Evolutionary conservation across 2,329 filamentous ascomycete genomes (phyloP).

Genomic region (Orbilia javanica): DNA sequence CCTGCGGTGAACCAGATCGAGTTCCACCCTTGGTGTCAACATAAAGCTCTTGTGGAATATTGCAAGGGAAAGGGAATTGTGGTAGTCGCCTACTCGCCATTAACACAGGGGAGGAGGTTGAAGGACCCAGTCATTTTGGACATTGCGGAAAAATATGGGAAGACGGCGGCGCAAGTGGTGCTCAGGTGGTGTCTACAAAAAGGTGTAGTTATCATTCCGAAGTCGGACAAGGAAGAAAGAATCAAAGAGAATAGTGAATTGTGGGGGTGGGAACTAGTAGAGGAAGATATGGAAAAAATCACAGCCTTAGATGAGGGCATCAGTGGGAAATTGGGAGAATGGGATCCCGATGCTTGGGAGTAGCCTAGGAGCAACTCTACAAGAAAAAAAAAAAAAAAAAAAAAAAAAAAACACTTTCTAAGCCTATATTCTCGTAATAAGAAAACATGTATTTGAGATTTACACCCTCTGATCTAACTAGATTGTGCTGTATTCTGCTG

Average conservation of each 20-base stretch:
- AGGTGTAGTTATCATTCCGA: constrained; percentile 78
- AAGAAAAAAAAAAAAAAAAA: too few species aligned
- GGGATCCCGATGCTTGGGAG: constrained; percentile 53
- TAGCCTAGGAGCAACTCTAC: background rate
- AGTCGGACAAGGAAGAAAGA: constrained; percentile 75
- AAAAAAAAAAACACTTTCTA: too few species aligned
- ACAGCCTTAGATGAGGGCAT: constrained; percentile 44
- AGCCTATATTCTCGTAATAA: too few species aligned
- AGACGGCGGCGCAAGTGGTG: constrained; percentile 79
- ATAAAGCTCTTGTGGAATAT: constrained; percentile 73
- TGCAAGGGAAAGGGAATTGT: constrained; percentile 76
- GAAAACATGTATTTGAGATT: background rate
- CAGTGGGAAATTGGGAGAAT: constrained; percentile 36
- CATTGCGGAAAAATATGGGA: constrained; percentile 77
- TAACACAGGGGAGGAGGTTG: constrained; percentile 79
- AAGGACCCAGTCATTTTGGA: constrained; percentile 74
- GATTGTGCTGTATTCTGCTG: too few species aligned
- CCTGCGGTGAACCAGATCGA: constrained; percentile 85
- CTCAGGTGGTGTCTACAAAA: constrained; percentile 84
- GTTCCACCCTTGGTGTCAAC: constrained; percentile 84
- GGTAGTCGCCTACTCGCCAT: constrained; percentile 83
- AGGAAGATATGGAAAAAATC: constrained; percentile 48
- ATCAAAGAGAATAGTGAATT: constrained; percentile 68
- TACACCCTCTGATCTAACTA: background rate
- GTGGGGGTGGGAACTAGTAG: constrained; percentile 41